phyloP scores from a whole-genome alignment of 176 grass and related monocot genomes.

The Oryza longistaminata region DNA sequence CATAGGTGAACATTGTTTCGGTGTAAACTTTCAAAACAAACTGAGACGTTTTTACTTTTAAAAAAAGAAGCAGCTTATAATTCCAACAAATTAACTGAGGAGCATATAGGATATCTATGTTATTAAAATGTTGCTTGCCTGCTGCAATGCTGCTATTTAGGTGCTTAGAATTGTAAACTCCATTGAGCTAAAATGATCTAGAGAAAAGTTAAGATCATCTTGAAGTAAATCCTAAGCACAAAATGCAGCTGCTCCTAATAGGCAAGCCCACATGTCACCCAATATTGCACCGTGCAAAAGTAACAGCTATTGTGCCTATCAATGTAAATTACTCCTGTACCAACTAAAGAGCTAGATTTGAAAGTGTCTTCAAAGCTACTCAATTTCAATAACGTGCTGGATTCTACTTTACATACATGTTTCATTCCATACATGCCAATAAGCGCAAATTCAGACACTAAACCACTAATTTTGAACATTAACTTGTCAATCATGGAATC shows the following conservation, averaged over 20 bases:
- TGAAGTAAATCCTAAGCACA: background rate
- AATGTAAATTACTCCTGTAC: background rate
- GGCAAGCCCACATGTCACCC: background rate
- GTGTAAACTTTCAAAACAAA: background rate
- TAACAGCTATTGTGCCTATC: background rate
- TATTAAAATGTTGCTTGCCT: background rate
- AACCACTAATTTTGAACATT: background rate
- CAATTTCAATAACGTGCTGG: slow-evolving; percentile 1
- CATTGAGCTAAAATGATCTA: background rate
- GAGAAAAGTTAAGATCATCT: background rate
- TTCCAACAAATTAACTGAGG: background rate
- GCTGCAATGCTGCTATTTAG: background rate
- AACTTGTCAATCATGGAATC: background rate
- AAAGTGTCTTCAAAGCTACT: background rate
- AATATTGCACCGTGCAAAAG: background rate
- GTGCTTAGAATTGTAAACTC: background rate
- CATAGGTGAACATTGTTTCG: slow-evolving; percentile 10
- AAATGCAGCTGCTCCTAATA: background rate
- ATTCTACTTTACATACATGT: background rate
- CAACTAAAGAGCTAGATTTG: background rate
- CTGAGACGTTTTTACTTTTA: background rate
- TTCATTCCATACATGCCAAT: background rate
- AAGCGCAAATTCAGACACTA: background rate
- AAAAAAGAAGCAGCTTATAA: slow-evolving; percentile 21
- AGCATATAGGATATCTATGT: background rate